Percentiles rank a stretch among this genome's conserved stretches.
phyloP scores from a whole-genome alignment of 2,329 filamentous ascomycete genomes.

The Xylaria sp. region DNA sequence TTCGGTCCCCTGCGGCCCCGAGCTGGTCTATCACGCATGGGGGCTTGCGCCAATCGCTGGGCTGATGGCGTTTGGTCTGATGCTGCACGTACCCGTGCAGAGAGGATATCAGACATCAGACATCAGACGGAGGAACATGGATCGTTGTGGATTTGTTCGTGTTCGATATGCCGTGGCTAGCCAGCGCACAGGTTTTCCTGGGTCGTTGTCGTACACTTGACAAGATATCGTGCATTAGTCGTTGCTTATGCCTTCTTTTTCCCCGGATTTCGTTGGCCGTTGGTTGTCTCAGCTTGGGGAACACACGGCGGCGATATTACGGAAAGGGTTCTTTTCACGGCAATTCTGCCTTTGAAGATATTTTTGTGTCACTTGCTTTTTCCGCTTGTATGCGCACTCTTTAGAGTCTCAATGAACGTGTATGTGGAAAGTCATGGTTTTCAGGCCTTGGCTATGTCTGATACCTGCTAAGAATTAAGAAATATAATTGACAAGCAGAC shows the following conservation, averaged over 20 bases:
- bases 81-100: constrained; percentile 31
- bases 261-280: not conserved
- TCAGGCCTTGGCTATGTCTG: no score
- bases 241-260: not conserved
- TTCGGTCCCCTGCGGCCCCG: not conserved
- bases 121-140: not conserved
- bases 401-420: no score
- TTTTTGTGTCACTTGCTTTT: not conserved
- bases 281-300: not conserved
- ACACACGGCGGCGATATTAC: not conserved
- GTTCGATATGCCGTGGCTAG: constrained; percentile 16
- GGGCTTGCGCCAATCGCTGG: not conserved
- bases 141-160: not conserved
- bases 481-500: no score
- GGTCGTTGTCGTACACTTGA: not conserved
- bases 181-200: not conserved
- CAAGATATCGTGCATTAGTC: not conserved
- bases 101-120: no score
- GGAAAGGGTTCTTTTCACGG: not conserved
- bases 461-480: no score
- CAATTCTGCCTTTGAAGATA: not conserved
- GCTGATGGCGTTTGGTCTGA: constrained; percentile 14
- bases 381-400: no score
- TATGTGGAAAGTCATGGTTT: no score
- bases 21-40: not conserved